Evolutionary conservation across 306 rosid genomes (phyloP).

Genomic region (Coriaria nepalensis): DNA sequence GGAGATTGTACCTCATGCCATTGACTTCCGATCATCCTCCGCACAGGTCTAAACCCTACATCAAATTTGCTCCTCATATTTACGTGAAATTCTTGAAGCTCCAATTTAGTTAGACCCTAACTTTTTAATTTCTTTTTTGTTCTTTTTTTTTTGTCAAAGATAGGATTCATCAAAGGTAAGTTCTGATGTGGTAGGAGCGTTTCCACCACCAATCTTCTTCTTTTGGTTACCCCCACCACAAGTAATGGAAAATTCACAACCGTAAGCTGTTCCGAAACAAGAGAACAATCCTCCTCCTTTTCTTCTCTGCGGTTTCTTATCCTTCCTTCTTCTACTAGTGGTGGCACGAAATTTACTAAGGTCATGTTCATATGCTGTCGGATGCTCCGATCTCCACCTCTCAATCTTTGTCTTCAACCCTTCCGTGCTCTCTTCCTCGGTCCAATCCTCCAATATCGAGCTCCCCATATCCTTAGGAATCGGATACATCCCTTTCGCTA

Average conservation of each 20-base stretch:
- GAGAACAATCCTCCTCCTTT: slow-evolving; percentile 34
- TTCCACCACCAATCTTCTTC: slow-evolving; percentile 20
- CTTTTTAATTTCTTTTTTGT: not conserved
- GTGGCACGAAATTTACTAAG: not conserved
- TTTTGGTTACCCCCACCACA: slow-evolving; percentile 39
- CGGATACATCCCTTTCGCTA: slow-evolving; percentile 44
- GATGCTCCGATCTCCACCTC: slow-evolving; percentile 54
- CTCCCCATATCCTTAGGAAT: slow-evolving; percentile 12
- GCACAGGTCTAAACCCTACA: no score
- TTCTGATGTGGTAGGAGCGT: slow-evolving; percentile 24
- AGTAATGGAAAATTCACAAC: slow-evolving; percentile 47
- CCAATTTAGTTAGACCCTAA: not conserved
- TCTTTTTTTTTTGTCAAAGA: slow-evolving; percentile 1
- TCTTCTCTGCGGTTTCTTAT: not conserved
- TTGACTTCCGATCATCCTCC: no score
- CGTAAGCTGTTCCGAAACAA: slow-evolving; percentile 53
- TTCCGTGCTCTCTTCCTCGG: slow-evolving; percentile 33
- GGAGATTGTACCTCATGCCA: no score
- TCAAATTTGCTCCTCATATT: no score
- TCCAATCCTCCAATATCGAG: slow-evolving; percentile 40
- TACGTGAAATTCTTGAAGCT: not conserved
- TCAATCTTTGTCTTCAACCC: slow-evolving; percentile 58
- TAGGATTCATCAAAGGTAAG: slow-evolving; percentile 31
- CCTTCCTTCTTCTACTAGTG: not conserved
- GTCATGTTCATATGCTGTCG: slow-evolving; percentile 31